Evolutionary conservation across 768 basidiomycete species (phyloP), one percentile per base, ranked within the genome.

Genomic region (Termitomyces sp.): DNA sequence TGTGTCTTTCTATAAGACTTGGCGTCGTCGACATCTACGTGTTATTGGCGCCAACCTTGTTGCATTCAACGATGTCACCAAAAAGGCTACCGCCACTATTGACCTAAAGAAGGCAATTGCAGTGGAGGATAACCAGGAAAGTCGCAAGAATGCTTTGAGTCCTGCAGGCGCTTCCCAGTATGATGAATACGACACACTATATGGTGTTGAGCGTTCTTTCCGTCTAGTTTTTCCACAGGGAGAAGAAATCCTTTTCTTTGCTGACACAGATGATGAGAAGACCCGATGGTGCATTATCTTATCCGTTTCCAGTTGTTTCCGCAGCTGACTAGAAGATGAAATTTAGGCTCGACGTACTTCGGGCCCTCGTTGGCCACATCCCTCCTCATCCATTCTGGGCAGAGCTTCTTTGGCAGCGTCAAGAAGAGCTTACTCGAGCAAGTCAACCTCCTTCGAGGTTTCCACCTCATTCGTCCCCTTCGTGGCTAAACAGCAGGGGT

Each of bases 321-420:
- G 53, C 50, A 30, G 32, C 24, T 57, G 26, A 38, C 11, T 56
- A 55, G 40, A 28, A 30, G 32, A 38, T 50, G 22, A 38, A 41
- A 28, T 63, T 8, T 67, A 97, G 94, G 94, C 76, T 97, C 61
- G 85, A 91, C 62, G 87, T 95, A 7, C 77, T 97, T 11, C 81
- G 83, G 51, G 90, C 92, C 0, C 77, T 96, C 38, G 85, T 96
- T 59, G 93, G 93, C 8, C 87, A 85, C 57, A 94, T 97, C 63
- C 94, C 94, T 9, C 89, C 91, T 2, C 92, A 95, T 69, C 92
- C 92, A 2, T 74, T 97, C 13, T 97, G 94, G 94, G 94, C 88
- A 3, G 94, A 96, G 74, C 75, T 96, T 40, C 70, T 93, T 41
- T 92, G 91, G 90, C 88, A 93, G 68, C 81, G 86, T 48, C 90